Evolutionary conservation across 2,329 filamentous ascomycete species (phyloP).

Genomic region (Stachybotrys elegans): DNA sequence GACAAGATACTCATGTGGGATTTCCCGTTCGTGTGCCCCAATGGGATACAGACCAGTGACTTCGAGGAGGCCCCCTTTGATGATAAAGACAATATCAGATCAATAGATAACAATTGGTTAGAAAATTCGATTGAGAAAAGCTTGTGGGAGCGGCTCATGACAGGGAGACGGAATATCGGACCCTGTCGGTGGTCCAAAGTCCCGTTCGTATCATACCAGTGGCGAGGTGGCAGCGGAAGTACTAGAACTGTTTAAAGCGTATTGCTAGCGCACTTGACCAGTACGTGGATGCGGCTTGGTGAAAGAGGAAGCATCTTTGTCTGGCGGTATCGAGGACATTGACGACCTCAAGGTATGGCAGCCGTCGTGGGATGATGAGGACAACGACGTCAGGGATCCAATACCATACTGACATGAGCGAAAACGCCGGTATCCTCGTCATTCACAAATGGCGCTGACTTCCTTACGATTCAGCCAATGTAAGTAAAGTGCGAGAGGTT

Average conservation of each 20-base stretch:
- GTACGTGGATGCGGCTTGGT: not conserved
- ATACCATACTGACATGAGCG: slow-evolving; percentile 6
- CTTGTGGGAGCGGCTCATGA: too few species aligned
- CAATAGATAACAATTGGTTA: too few species aligned
- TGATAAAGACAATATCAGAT: too few species aligned
- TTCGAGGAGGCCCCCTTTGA: too few species aligned
- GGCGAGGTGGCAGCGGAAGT: slow-evolving; percentile 5
- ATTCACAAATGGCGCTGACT: slow-evolving; percentile 8
- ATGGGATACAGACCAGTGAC: too few species aligned
- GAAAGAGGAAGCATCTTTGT: not conserved
- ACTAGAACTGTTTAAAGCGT: slow-evolving; percentile 4
- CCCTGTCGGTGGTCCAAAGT: not conserved
- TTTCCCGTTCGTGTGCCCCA: too few species aligned
- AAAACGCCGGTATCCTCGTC: slow-evolving; percentile 6
- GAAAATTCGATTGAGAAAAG: too few species aligned
- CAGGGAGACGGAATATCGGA: not conserved
- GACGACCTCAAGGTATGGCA: too few species aligned
- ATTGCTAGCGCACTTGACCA: slow-evolving; percentile 2
- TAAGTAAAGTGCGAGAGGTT: slow-evolving; percentile 4
- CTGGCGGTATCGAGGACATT: not conserved
- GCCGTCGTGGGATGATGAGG: too few species aligned
- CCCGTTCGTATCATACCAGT: not conserved
- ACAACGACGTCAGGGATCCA: slow-evolving; percentile 4
- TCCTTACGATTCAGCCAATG: slow-evolving; percentile 5
- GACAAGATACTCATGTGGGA: too few species aligned